phyloP scores from a whole-genome alignment of 306 rosid species.

The Abrus pulchellus region DNA sequence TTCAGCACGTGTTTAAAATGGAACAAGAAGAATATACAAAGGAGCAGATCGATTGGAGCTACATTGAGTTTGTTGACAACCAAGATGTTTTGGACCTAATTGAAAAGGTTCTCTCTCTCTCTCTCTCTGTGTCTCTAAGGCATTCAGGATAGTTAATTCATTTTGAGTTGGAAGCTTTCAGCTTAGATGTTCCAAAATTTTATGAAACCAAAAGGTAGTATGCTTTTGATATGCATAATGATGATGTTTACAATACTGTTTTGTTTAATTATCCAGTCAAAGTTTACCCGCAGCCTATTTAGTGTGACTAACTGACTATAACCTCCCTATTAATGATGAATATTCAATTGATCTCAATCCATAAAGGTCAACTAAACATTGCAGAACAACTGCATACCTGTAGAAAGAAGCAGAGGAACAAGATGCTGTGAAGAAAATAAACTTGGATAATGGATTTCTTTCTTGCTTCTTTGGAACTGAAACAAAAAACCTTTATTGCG shows the following conservation, averaged over 20 bases:
- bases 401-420: slow-evolving; percentile 30
- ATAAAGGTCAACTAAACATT: slow-evolving; percentile 28
- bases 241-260: slow-evolving; percentile 12
- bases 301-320: slow-evolving; percentile 11
- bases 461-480: slow-evolving; percentile 32
- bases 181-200: background rate
- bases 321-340: slow-evolving; percentile 12
- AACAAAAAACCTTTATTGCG: background rate
- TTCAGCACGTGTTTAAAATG: slow-evolving; percentile 98
- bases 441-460: slow-evolving; percentile 10
- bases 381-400: slow-evolving; percentile 26
- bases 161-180: slow-evolving; percentile 43
- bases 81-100: slow-evolving; percentile 98
- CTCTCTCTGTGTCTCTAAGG: slow-evolving; percentile 1
- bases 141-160: slow-evolving; percentile 36
- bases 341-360: slow-evolving; percentile 14
- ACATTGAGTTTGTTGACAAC: slow-evolving; percentile 97
- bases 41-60: slow-evolving; percentile 98
- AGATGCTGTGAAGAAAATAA: slow-evolving; percentile 20
- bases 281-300: slow-evolving; percentile 29
- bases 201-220: slow-evolving; percentile 24
- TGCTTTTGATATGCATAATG: slow-evolving; percentile 42
- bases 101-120: slow-evolving; percentile 78
- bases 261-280: background rate
- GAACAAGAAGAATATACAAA: slow-evolving; percentile 99